A percentile compares a stretch with the other conserved stretches of the same genome.
Conservation (phyloP, 2,329 filamentous ascomycete species). For the Penicillium sp. region DNA sequence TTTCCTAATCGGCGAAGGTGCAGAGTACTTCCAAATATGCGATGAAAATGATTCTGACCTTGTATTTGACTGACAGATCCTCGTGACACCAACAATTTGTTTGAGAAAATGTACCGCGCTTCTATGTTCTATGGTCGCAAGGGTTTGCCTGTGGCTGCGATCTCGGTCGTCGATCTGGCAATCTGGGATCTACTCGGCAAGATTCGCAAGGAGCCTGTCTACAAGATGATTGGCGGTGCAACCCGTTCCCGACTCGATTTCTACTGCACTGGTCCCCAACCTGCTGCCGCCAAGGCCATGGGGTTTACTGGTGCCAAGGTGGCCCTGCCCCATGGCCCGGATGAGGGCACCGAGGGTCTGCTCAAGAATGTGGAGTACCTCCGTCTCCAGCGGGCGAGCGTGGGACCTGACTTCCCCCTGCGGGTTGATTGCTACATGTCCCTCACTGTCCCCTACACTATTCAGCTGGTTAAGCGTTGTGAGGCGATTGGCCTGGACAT, state of each 20-base stretch:
- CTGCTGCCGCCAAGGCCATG: conserved; percentile 73
- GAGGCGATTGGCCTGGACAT: conserved; percentile 78
- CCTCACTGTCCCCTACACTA: conserved; percentile 86
- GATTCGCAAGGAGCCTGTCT: conserved; percentile 86
- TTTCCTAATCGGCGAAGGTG: conserved; percentile 77
- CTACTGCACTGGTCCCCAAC: conserved; percentile 91
- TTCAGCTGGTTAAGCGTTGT: conserved; percentile 81
- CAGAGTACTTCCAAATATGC: conserved; percentile 13
- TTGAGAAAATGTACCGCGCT: conserved; percentile 93
- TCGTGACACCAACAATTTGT: conserved; percentile 84
- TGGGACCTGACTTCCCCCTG: conserved; percentile 86
- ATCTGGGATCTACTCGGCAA: conserved; percentile 92
- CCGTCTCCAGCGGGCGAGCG: conserved; percentile 74
- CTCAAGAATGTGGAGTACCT: conserved; percentile 89
- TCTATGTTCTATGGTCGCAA: conserved; percentile 98
- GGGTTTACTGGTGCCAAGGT: conserved; percentile 92
- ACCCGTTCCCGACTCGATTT: conserved; percentile 80
- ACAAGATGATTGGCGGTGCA: conserved; percentile 89
- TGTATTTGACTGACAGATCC: conserved; percentile 57
- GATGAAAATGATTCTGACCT: not conserved
- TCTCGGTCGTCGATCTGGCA: conserved; percentile 90
- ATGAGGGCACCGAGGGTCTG: conserved; percentile 77
- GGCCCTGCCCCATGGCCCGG: conserved; percentile 82
- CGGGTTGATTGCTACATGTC: conserved; percentile 99
- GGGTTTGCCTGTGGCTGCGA: conserved; percentile 82